phyloP scores from a whole-genome alignment of 306 rosid species.

The Sindora glabra region DNA sequence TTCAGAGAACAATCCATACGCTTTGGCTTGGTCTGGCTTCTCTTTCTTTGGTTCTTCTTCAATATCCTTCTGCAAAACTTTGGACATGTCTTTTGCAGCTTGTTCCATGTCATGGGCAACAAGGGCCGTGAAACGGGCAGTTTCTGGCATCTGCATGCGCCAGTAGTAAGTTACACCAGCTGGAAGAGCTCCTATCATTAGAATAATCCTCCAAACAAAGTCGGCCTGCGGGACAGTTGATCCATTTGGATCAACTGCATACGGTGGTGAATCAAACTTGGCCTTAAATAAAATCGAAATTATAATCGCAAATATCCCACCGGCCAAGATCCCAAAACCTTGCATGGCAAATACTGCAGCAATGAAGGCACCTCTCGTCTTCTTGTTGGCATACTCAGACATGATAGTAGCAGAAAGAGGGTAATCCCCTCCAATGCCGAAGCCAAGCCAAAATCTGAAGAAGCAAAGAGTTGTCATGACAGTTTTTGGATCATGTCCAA shows the following conservation, averaged over 20 bases:
- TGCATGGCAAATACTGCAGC: too few species aligned
- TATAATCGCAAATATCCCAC: too few species aligned
- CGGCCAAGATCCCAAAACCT: too few species aligned
- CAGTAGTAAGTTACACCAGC: slow-evolving; percentile 36
- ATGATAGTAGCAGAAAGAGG: too few species aligned
- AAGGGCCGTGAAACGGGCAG: slow-evolving; percentile 39
- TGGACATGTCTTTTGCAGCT: slow-evolving; percentile 42
- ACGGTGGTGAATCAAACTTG: slow-evolving; percentile 25
- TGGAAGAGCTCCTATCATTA: slow-evolving; percentile 42
- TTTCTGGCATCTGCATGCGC: slow-evolving; percentile 55
- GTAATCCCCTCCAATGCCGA: too few species aligned
- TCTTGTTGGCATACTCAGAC: too few species aligned
- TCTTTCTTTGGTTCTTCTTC: slow-evolving; percentile 17
- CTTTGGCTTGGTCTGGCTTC: background rate
- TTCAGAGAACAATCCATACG: slow-evolving; percentile 27
- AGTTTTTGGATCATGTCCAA: too few species aligned
- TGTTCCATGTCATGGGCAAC: slow-evolving; percentile 34
- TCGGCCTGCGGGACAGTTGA: slow-evolving; percentile 44
- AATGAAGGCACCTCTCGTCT: too few species aligned
- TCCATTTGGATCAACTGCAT: slow-evolving; percentile 4
- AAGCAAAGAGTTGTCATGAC: too few species aligned
- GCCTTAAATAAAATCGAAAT: too few species aligned
- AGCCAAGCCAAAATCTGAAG: too few species aligned
- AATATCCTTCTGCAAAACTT: slow-evolving; percentile 31
- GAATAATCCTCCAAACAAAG: slow-evolving; percentile 34